Evolutionary conservation across 192 early-diverging fungal species (phyloP).

Genomic region (Funneliformis geosporum): DNA sequence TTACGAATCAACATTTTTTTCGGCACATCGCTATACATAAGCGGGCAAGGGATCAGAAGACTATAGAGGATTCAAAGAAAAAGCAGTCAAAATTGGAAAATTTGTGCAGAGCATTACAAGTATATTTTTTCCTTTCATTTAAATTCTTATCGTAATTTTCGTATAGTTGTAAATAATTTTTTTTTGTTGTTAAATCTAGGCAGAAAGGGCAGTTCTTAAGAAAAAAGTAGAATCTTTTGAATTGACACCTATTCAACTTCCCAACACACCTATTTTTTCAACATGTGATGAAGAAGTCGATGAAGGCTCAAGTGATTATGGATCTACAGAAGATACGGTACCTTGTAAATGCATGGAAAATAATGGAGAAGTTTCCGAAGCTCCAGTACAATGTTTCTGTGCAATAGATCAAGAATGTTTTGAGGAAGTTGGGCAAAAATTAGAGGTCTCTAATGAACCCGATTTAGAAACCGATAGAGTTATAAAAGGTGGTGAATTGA

Average conservation of each 20-base stretch:
- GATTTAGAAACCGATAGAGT: neutral
- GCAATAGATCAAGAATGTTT: neutral
- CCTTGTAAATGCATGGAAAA: neutral
- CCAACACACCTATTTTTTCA: constrained; percentile 11
- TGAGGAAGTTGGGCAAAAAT: neutral
- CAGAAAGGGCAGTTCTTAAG: constrained; percentile 28
- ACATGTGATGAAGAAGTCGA: neutral
- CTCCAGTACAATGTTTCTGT: neutral
- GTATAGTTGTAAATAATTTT: neutral
- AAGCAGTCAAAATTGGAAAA: constrained; percentile 55
- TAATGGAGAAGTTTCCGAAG: neutral
- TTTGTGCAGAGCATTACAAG: constrained; percentile 59
- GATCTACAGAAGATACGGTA: neutral
- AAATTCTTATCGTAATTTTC: neutral
- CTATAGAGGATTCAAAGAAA: constrained; percentile 49
- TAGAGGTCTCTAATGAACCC: neutral
- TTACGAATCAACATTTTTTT: constrained; percentile 2
- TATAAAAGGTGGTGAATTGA: neutral
- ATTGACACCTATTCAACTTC: constrained; percentile 8
- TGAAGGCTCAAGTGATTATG: constrained; percentile 20
- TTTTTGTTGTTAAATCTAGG: neutral
- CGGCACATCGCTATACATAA: constrained; percentile 31
- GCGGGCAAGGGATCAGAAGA: constrained; percentile 50
- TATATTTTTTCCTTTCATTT: constrained; percentile 8
- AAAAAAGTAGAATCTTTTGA: constrained; percentile 21